A percentile compares a stretch with the other conserved stretches of the same genome.
phyloP scores from a whole-genome alignment of 129 eudicot genomes.

The Chrysanthemum seticuspe region DNA sequence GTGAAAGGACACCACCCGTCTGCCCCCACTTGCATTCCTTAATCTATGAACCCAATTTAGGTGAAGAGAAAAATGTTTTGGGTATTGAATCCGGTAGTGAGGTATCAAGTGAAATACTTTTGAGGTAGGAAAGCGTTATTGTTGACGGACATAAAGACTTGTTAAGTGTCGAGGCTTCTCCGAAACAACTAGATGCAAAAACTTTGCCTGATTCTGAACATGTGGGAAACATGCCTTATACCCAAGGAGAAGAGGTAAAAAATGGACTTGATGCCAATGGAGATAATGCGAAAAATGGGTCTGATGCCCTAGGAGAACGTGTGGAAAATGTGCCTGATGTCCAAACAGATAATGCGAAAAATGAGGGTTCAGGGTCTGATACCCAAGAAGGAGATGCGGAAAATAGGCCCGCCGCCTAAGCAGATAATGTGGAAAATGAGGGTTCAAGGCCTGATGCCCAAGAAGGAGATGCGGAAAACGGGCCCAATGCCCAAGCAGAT shows the following conservation, averaged over 20 bases:
- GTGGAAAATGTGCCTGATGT: neutral
- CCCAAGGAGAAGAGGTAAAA: neutral
- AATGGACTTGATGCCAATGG: neutral
- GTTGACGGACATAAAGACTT: slow-evolving; percentile 1
- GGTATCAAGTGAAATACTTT: slow-evolving; percentile 33
- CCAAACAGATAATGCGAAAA: neutral
- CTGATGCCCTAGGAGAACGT: neutral
- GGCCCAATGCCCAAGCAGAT: neutral
- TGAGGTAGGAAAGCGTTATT: slow-evolving; percentile 17
- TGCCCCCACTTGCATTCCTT: slow-evolving; percentile 50
- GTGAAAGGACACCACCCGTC: slow-evolving; percentile 51
- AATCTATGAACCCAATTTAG: slow-evolving; percentile 22
- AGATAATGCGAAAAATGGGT: neutral
- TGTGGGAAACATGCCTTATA: neutral
- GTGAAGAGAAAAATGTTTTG: slow-evolving; percentile 18
- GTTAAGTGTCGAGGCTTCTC: slow-evolving; percentile 14
- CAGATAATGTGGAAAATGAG: neutral
- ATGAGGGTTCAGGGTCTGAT: no score
- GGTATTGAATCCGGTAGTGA: slow-evolving; percentile 16
- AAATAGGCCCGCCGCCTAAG: neutral
- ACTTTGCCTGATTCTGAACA: slow-evolving; percentile 10
- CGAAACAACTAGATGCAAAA: slow-evolving; percentile 19
- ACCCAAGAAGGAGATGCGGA: neutral
- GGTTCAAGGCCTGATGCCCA: neutral
- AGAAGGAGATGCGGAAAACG: slow-evolving; percentile 3